Base-by-base conservation (phyloP, 805 yeast species). In the Nakazawaea ishiwadae region DNA sequence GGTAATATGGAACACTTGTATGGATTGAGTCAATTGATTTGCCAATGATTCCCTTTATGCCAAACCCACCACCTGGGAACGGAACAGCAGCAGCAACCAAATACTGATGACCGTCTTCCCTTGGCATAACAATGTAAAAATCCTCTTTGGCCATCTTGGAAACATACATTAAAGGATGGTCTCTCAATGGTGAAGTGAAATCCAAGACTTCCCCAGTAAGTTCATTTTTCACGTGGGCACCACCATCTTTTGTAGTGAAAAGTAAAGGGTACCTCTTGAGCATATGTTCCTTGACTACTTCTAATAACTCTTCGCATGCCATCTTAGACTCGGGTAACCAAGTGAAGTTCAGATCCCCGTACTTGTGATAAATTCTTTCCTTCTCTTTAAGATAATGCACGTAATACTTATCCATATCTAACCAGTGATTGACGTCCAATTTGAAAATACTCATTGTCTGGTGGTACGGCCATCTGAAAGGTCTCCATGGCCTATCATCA, bases 401-500 rank as follows among this genome's bases (percentile, higher is more conserved):
- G 53, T 80, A 81, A 60, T 78, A 81, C 56, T 79, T 81, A 56
- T 82, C 89, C 88, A 82, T 82, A 52, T 81, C 88, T 48, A 81
- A 60, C 89, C 88, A 81, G 59, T 81, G 84, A 57, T 81, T 79
- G 27, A 80, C 65, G 52, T 81, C 84, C 15, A 82, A 65, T 54
- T 76, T 78, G 64, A 71, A 81, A 33, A 81, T 79, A 9, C 82
- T 73, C 89, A 82, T 81, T 2, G 88, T 82, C 58, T 81, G 89
- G 57, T 81, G 86, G 53, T 81, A 82, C 19, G 89, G 89, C 81
- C 84, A 79, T 52, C 89, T 66, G 62, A 81, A 81, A 5, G 88
- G 88, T 60, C 89, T 67, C 89, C 89, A 81, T 12, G 89, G 87
- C 53, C 89, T 66, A 50, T 80, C 88, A 49, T 81, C 85, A 52